Conservation (phyloP, 2,329 filamentous ascomycete genomes). For the Trichoderma guizhouense region DNA sequence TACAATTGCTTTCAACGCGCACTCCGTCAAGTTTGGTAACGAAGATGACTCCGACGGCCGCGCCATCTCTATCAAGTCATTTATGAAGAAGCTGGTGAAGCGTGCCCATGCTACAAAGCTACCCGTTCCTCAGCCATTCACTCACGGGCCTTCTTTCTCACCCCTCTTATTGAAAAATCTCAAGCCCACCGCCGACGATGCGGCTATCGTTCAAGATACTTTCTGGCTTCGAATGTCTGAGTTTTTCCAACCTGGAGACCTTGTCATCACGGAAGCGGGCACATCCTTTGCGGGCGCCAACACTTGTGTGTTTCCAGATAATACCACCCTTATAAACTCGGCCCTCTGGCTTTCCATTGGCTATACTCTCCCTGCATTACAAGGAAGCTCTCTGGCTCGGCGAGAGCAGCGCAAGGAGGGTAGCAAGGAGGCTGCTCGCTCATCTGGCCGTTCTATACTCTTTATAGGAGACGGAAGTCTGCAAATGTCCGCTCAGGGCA, state of each 20-base stretch:
- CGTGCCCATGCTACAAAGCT: slow-evolving; percentile 29
- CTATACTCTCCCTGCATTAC: slow-evolving; percentile 56
- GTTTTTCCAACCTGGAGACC: slow-evolving; percentile 50
- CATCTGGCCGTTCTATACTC: slow-evolving; percentile 43
- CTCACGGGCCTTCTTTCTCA: slow-evolving; percentile 29
- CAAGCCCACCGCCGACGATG: slow-evolving; percentile 20
- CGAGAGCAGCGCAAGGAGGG: slow-evolving; percentile 33
- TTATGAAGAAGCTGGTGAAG: slow-evolving; percentile 27
- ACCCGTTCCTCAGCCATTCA: slow-evolving; percentile 24
- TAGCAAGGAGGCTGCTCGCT: not conserved
- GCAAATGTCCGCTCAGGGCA: slow-evolving; percentile 63
- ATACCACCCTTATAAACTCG: slow-evolving; percentile 46
- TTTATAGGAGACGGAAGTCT: slow-evolving; percentile 63
- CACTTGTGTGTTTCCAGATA: slow-evolving; percentile 47
- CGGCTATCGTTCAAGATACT: slow-evolving; percentile 45
- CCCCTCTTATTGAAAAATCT: not conserved
- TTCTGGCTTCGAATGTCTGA: slow-evolving; percentile 46
- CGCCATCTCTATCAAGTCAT: slow-evolving; percentile 28
- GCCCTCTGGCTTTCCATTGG: slow-evolving; percentile 60
- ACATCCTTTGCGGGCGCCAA: slow-evolving; percentile 54
- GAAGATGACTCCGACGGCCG: slow-evolving; percentile 22
- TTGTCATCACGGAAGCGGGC: slow-evolving; percentile 56
- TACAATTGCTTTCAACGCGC: slow-evolving; percentile 30
- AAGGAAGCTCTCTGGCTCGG: slow-evolving; percentile 54
- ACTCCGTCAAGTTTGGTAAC: not conserved